These are phyloP conservation scores for Eucalyptus cloeziana DNA, from an alignment of 345 rosid genomes.

Conservation along the genomic window DNA sequence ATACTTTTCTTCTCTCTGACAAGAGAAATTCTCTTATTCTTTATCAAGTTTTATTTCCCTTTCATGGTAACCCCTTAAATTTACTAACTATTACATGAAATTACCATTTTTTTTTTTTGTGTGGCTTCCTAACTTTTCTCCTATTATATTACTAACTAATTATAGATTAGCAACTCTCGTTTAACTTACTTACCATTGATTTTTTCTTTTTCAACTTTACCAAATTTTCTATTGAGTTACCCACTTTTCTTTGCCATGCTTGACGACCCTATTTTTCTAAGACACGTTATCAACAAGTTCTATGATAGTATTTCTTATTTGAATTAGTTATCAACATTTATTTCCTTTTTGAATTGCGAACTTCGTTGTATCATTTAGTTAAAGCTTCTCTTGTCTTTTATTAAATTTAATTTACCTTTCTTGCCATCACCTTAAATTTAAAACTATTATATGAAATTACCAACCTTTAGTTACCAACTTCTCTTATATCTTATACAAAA, in stretches of 20 bases:
- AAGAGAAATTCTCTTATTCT: background rate
- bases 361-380: too few relatives aligned
- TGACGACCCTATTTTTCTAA: background rate
- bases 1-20: background rate
- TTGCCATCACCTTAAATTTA: too few relatives aligned
- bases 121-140: background rate
- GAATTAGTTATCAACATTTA: background rate
- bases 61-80: background rate
- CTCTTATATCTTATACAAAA: background rate
- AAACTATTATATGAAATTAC: too few relatives aligned
- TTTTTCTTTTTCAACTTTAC: too few relatives aligned
- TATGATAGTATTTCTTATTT: background rate
- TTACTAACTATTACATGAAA: background rate
- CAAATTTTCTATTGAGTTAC: background rate
- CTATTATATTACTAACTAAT: background rate
- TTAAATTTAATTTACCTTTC: too few relatives aligned
- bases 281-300: background rate
- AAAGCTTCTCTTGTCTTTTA: too few relatives aligned
- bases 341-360: too few relatives aligned
- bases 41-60: background rate
- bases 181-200: too few relatives aligned
- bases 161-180: background rate
- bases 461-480: background rate
- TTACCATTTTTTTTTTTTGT: background rate
- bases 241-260: background rate